Percentiles rank a stretch among this genome's conserved stretches.
Evolutionary conservation across 345 rosid genomes (phyloP).

Genomic region (Gossypium raimondii): DNA sequence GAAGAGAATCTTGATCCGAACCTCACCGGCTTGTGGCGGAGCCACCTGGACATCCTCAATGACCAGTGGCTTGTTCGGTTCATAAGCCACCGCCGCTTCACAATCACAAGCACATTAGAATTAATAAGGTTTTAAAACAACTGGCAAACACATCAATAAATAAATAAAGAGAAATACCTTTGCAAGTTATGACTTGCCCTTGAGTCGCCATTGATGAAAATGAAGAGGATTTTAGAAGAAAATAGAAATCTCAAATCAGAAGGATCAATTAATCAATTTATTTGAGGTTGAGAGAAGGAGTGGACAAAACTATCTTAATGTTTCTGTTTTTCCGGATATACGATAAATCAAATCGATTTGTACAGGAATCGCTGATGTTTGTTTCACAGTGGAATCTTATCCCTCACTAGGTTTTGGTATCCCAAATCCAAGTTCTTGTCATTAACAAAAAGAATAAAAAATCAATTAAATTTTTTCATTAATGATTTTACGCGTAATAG

Average conservation of each 20-base stretch:
- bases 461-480: too few species aligned
- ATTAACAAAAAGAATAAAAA: too few species aligned
- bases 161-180: slow-evolving; percentile 41
- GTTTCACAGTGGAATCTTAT: not conserved
- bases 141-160: not conserved
- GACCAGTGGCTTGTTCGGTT: slow-evolving; percentile 80
- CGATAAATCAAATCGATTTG: not conserved
- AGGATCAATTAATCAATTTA: not conserved
- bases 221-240: not conserved
- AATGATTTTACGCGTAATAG: too few species aligned
- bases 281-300: slow-evolving; percentile 4
- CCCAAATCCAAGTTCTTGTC: too few species aligned
- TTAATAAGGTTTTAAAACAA: not conserved
- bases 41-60: slow-evolving; percentile 91
- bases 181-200: slow-evolving; percentile 88
- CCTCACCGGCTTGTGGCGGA: slow-evolving; percentile 97
- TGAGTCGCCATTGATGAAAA: slow-evolving; percentile 57
- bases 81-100: slow-evolving; percentile 96
- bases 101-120: slow-evolving; percentile 6
- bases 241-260: not conserved
- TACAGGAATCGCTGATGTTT: not conserved
- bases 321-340: not conserved
- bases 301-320: not conserved
- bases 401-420: not conserved
- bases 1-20: slow-evolving; percentile 76